Evolutionary conservation across 352 stramenopile species (phyloP), one percentile per base, ranked within the genome.

Genomic region (Phytophthora aleatoria): DNA sequence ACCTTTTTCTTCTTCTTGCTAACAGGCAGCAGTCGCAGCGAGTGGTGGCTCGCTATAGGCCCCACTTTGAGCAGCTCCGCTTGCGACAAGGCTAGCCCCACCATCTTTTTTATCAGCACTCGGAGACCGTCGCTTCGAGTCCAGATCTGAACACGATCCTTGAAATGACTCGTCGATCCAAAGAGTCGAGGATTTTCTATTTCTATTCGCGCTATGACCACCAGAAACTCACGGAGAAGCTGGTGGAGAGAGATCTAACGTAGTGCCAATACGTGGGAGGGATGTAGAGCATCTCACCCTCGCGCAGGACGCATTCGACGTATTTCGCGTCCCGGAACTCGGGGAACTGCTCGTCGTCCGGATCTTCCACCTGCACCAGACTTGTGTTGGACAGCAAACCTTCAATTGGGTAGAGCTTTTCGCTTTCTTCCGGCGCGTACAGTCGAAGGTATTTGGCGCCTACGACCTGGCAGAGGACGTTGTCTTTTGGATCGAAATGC

Each of bases 401-500:
- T 26, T 92, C 71, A n/a, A 94, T 76, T 3, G 89, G 83, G 58
- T 97, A 97, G 6, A 97, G 73, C 49, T 85, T 83, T 8, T 63
- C 61, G 27, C 79, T 94, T 39, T 96, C 73, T 6, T 71, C 50
- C 0, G 83, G 85, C 6, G 87, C 74, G 39, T 95, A 96, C 26
- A 97, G 57, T 0, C 87, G 74, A 6, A 97, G 58, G 61, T 96
- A 94, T 56, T 97, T 97, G 39, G 67, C 49, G 0, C 89, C 90
- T 3, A 95, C 77, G 30, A 96, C 86, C 58, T 97, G 91, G 28
- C 87, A 95, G 0, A 97, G 74, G 30, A 97, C 55, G 53, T 97
- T 97, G 71, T 97, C 90, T 61, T 93, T 93, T 8, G 84, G 88
- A 42, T 97, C 91, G 50, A 91, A 95, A 64, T 97, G 91, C 53